A percentile compares a stretch with the other conserved stretches of the same genome.
Evolutionary conservation across 352 stramenopile species (phyloP).

Genomic region (Globisporangium ultimum): DNA sequence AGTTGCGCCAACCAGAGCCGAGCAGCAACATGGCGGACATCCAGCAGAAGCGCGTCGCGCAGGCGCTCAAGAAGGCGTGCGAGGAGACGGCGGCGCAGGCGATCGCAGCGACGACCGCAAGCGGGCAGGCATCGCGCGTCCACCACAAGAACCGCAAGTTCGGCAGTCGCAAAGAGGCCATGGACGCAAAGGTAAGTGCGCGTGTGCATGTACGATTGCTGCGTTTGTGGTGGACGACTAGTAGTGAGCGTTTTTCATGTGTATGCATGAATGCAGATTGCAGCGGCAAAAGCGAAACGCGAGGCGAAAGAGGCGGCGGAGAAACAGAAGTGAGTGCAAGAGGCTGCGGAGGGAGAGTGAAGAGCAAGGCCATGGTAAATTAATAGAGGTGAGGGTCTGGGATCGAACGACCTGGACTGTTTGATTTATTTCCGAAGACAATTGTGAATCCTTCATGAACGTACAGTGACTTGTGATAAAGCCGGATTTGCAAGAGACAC

Average conservation of each 20-base stretch:
- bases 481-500: no score
- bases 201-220: neutral
- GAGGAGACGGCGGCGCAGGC: constrained; percentile 81
- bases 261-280: constrained; percentile 47
- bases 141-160: constrained; percentile 88
- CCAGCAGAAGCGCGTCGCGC: constrained; percentile 63
- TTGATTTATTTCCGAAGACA: no score
- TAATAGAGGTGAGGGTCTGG: no score
- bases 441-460: no score
- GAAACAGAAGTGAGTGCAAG: neutral
- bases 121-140: constrained; percentile 65
- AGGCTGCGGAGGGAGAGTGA: no score
- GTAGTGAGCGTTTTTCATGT: no score
- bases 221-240: neutral
- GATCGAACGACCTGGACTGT: no score
- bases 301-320: constrained; percentile 35
- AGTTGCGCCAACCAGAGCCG: neutral
- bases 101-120: constrained; percentile 65
- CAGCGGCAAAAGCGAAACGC: constrained; percentile 70
- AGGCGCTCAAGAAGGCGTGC: constrained; percentile 74
- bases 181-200: constrained; percentile 59
- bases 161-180: constrained; percentile 73
- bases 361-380: no score
- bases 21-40: constrained; percentile 45
- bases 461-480: no score